These are phyloP conservation scores for Fusarium anthophilum DNA, from an alignment of 2,329 filamentous ascomycete species.

Conservation along the genomic window DNA sequence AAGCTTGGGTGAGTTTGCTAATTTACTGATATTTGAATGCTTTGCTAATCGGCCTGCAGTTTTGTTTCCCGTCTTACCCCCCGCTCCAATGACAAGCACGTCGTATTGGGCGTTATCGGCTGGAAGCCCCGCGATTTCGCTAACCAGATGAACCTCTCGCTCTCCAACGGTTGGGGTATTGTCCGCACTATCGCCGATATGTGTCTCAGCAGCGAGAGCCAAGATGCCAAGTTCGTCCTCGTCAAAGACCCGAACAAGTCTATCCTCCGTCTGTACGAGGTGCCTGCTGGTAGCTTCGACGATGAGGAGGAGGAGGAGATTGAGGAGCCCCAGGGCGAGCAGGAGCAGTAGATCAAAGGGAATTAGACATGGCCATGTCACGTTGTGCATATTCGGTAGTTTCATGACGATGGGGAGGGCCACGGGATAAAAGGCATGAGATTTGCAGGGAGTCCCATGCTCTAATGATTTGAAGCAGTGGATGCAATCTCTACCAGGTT, in stretches of 20 bases:
- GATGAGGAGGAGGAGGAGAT: conserved; percentile 79
- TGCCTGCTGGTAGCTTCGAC: conserved; percentile 88
- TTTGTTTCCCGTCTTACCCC: conserved; percentile 96
- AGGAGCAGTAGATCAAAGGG: conserved; percentile 26
- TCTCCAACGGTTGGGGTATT: conserved; percentile 98
- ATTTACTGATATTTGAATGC: not conserved
- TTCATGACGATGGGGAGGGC: conserved; percentile 19
- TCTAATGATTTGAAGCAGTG: conserved; percentile 44
- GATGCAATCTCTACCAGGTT: conserved; percentile 34
- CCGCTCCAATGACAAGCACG: conserved; percentile 91
- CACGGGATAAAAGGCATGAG: conserved; percentile 26
- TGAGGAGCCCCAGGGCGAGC: conserved; percentile 51
- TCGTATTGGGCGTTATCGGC: conserved; percentile 92
- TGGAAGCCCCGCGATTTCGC: conserved; percentile 99
- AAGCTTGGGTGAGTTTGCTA: conserved; percentile 82
- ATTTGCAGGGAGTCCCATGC: conserved; percentile 37
- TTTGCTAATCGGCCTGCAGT: conserved; percentile 56
- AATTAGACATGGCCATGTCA: conserved; percentile 7
- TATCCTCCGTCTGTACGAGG: conserved; percentile 90
- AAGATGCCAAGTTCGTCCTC: conserved; percentile 83
- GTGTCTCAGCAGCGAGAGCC: conserved; percentile 79
- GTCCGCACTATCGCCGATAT: conserved; percentile 98
- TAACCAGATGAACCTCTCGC: conserved; percentile 95
- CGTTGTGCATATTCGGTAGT: conserved; percentile 18
- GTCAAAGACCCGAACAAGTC: conserved; percentile 97